Base-by-base conservation (phyloP, 1,284 basidiomycete species). In the Marasmius tenuissimus region DNA sequence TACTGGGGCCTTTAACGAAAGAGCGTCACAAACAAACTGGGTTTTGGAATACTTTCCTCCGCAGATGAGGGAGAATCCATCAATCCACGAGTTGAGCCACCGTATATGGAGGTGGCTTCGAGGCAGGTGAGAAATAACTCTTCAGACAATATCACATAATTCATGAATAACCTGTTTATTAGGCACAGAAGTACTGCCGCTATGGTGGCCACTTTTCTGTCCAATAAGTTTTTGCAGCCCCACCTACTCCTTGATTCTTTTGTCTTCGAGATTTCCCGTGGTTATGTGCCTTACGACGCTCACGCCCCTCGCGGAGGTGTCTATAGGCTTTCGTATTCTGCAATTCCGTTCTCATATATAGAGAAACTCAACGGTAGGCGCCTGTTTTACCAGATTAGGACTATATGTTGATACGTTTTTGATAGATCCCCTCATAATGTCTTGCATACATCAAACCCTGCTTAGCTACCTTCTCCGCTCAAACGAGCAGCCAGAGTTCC, bases 61-160 rank as follows among this genome's bases (percentile, higher is more conserved):
- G 7, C 33, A 40, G 14, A 40, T 64, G 8, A 5, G 10, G 4
- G 14, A 22, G 8, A 59, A 60, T 1, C 42, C 35, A 10, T 14
- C 37, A 12, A 57, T 52, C 7, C 14, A 59, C 22, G 45, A 35
- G 9, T 37, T 61, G 16, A 2, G 59, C n/a, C 27, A 42, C 10
- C 42, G 58, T 12, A 61, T 61, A 42, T 64, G 63, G 60, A 48
- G 39, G 20, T 64, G 60, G 63, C 18, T 61, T 8, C 34, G 57
- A 51, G 63, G 63, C n/a, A 51, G 63, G 60, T 61, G 2, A 10
- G 57, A 52, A 12, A 34, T 34, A 8, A 42, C 14, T 48, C 12
- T 49, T 51, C 37, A n/a, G 8, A 42, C 20, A 6, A n/a, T n/a
- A 16, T 16, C 14, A 40, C n/a, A 18, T 9, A 20, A 8, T 10